Evolutionary conservation across 179 eudicot genomes (phyloP), one percentile per base, ranked within the genome.

Genomic region (Silene vulgaris): DNA sequence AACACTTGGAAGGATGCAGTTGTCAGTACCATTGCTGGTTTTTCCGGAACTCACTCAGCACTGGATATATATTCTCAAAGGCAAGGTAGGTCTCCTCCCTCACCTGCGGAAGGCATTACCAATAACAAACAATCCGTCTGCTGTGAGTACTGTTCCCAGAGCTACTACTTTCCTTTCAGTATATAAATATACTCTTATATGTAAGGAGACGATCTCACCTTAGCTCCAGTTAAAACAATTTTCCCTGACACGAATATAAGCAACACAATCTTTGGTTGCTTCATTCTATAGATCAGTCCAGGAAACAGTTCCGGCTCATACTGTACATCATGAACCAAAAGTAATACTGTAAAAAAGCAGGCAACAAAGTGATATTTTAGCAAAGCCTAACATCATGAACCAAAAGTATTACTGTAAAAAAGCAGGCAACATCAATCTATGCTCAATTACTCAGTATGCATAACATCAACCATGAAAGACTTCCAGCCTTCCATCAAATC

Each of bases 241-340:
- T 93, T 93, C 67, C 98, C 98, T 4, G 98, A 93, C 40, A 93
- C 97, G 61, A 77, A 77, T 77, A 77, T 69, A 32, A 77, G 77
- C 65, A 81, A 48, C 78, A 81, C 83, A 48, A 81, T 81, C 72
- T 81, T 93, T 0, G 98, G 97, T 76, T 89, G 91, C 77, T 89
- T 88, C 97, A 93, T 93, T 45, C 98, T 90, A 78, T 93, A 93
- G 28, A 93, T 93, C 81, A 93, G 78, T 37, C 98, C 98, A 59
- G 98, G 98, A 79, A 93, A 93, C 64, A 93, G 81, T 82, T 93
- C 98, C 32, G 98, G 98, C 77, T 93, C 98, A 84, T 93, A 91
- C 68, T 64, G 68, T 64, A 64, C 40, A 64, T 21, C 68, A 64
- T 21, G 35, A 64, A 62, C 12, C 66, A 62, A 62, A 21, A 50